Conservation (phyloP, 2,329 filamentous ascomycete species). For the Seiridium unicorne region DNA sequence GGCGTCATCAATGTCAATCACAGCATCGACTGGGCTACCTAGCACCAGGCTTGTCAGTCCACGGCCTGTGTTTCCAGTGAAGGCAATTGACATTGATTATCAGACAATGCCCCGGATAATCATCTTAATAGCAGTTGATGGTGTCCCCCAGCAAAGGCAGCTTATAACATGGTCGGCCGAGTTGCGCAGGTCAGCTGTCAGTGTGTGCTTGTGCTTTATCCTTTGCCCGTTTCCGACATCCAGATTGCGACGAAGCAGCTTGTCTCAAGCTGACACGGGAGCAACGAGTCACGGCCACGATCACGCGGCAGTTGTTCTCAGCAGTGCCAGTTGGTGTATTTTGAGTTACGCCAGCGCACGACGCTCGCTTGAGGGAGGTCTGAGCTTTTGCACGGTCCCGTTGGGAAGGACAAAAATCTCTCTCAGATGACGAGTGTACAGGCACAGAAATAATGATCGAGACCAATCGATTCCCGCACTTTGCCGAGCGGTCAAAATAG, state of each 20-base stretch:
- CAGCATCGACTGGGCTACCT: neutral
- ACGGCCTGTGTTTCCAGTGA: neutral
- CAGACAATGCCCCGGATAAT: neutral
- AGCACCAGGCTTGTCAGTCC: neutral
- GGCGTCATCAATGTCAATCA: conserved; percentile 4
- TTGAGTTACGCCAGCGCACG: no score
- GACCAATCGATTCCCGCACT: neutral
- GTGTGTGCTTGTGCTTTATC: neutral
- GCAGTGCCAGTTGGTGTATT: neutral
- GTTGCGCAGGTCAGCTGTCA: neutral
- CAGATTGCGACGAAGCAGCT: neutral
- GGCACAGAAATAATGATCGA: neutral
- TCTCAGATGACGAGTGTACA: no score
- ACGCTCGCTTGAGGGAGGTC: no score
- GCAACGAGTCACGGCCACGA: conserved; percentile 1
- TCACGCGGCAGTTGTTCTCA: neutral
- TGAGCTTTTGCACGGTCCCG: no score
- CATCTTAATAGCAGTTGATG: neutral
- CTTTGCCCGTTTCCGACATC: neutral
- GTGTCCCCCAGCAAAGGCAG: neutral
- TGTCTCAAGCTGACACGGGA: conserved; percentile 6
- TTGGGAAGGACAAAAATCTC: no score
- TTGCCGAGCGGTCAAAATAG: neutral
- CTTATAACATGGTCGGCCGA: no score
- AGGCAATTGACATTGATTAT: conserved; percentile 1